Evolutionary conservation across 2,329 filamentous ascomycete genomes (phyloP), one percentile per base, ranked within the genome.

Genomic region (Cordyceps militaris): DNA sequence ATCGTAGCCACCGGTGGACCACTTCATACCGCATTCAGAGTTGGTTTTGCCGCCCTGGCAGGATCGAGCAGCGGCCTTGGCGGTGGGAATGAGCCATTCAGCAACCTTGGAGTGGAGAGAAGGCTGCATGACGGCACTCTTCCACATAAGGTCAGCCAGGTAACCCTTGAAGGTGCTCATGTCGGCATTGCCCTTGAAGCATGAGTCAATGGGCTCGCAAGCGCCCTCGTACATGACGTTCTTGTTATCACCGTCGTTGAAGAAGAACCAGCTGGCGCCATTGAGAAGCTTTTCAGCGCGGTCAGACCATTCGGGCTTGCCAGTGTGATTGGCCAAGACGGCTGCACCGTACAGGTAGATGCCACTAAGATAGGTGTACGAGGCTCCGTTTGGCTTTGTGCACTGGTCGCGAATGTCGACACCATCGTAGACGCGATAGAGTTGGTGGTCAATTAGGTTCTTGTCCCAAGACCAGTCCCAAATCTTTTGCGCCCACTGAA

Each of bases 101-200:
- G 75, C 71, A 48, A 87, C 75, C 4, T 74, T 70, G 3, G 70
- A 56, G 3, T 71, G 70, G 21, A 85, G 78, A 21, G 76, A 77
- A 10, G 85, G 82, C 59, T 83, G 75, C 71, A 86, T 75, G 52
- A 78, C 67, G 34, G 81, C 75, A 3, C 82, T 77, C 47, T 79
- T 76, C 71, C 79, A 85, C 73, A 87, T 80, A 73, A 84, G 86
- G 56, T 84, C 82, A 26, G 83, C 75, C 30, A 87, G 75, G 67
- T 85, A 86, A 44, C 78, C 85, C 71, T 89, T 90, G 78, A 86
- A 87, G 9, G 81, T 83, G 63, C 78, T 79, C 76, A 85, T 84
- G 69, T 88, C 85, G 51, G 72, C 76, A 66, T 83, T 80, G 66
- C 53, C 58, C 42, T 52, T 51, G 38, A 56, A 60, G 70, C 87